phyloP scores from a whole-genome alignment of 78 protist genomes.

The Planoprotostelium fungivorum region DNA sequence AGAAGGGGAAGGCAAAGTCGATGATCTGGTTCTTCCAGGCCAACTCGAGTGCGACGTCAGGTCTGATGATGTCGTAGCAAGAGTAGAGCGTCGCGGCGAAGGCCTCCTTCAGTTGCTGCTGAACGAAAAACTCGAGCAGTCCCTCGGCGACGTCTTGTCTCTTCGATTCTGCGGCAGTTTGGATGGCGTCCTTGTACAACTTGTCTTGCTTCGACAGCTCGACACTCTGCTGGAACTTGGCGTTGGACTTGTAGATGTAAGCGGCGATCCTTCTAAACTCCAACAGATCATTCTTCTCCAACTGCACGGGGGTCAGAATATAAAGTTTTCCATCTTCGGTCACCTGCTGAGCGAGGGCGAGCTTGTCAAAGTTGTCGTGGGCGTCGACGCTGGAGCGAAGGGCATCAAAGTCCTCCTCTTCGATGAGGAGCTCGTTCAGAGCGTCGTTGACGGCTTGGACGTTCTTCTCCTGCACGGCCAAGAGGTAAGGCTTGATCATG shows the following conservation, averaged over 20 bases:
- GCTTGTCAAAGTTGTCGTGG: slow-evolving; percentile 83
- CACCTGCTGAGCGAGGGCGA: slow-evolving; percentile 84
- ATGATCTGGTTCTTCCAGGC: slow-evolving; percentile 94
- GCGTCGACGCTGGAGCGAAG: slow-evolving; percentile 83
- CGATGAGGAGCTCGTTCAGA: slow-evolving; percentile 87
- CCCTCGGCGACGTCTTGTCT: slow-evolving; percentile 83
- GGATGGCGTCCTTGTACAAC: slow-evolving; percentile 94
- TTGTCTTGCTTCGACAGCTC: slow-evolving; percentile 94
- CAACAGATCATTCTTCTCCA: slow-evolving; percentile 91
- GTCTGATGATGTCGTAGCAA: slow-evolving; percentile 92
- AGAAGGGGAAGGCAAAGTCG: slow-evolving; percentile 98
- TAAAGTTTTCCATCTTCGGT: too few relatives aligned
- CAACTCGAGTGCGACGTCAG: slow-evolving; percentile 96
- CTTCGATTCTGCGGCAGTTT: slow-evolving; percentile 88
- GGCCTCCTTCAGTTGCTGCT: slow-evolving; percentile 65
- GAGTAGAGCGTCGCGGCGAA: slow-evolving; percentile 95
- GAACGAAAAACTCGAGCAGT: slow-evolving; percentile 92
- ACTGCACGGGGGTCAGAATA: too few relatives aligned
- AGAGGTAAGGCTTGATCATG: slow-evolving; percentile 88
- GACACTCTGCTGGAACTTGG: slow-evolving; percentile 75
- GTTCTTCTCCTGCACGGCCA: slow-evolving; percentile 73
- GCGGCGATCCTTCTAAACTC: slow-evolving; percentile 97
- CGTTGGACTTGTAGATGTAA: slow-evolving; percentile 79
- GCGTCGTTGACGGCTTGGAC: slow-evolving; percentile 91
- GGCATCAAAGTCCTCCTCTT: slow-evolving; percentile 95